Evolutionary conservation across 257 asterid genomes (phyloP).

Genomic region (Osmanthus fragrans): DNA sequence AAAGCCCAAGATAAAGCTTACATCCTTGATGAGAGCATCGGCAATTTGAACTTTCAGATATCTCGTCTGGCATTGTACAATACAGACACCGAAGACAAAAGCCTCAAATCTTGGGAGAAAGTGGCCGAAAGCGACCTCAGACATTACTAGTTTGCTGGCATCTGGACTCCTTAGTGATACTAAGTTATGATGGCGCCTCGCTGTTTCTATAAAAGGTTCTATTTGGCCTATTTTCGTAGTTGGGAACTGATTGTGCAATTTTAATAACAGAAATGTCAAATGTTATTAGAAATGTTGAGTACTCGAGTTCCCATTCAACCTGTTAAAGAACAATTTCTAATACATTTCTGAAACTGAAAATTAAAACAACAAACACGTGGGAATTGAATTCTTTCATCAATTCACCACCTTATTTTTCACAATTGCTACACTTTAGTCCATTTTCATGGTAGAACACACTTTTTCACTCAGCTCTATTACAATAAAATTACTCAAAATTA

Average conservation of each 20-base stretch:
- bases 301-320: background rate
- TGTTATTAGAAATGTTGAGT: background rate
- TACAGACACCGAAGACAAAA: conserved; percentile 78
- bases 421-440: background rate
- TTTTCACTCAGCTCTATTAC: background rate
- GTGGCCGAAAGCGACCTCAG: conserved; percentile 57
- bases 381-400: conserved; percentile 2
- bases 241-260: background rate
- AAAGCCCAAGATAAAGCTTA: conserved; percentile 66
- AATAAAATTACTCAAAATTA: background rate
- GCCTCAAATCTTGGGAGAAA: conserved; percentile 88
- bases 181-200: background rate
- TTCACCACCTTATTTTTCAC: conserved; percentile 1
- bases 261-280: background rate
- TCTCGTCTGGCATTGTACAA: conserved; percentile 71
- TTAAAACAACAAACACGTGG: background rate
- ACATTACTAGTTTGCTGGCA: conserved; percentile 6
- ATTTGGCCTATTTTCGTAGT: background rate
- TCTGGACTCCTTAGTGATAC: background rate
- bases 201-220: background rate
- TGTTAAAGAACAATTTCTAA: background rate
- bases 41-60: conserved; percentile 52
- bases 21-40: conserved; percentile 58
- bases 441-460: background rate
- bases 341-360: background rate